Conservation (phyloP, 306 rosid species). For the Malus orientalis region DNA sequence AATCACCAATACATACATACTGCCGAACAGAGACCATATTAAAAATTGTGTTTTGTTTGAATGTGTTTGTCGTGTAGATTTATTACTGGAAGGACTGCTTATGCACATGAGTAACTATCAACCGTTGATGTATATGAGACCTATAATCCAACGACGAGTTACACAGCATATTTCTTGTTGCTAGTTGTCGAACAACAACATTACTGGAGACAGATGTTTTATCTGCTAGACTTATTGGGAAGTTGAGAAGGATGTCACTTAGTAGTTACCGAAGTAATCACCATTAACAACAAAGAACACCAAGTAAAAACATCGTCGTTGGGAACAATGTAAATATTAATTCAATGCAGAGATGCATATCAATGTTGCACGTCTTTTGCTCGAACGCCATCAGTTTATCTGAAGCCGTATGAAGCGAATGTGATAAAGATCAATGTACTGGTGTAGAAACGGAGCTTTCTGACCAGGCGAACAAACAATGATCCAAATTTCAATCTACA, state of each 20-base stretch:
- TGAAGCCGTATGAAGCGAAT: slow-evolving; percentile 2
- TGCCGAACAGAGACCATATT: too few relatives aligned
- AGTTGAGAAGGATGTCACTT: not conserved
- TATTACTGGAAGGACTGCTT: too few relatives aligned
- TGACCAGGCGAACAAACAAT: slow-evolving; percentile 10
- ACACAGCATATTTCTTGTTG: too few relatives aligned
- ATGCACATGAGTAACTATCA: too few relatives aligned
- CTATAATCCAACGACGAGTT: too few relatives aligned
- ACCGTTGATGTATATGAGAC: too few relatives aligned
- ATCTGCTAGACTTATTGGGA: too few relatives aligned
- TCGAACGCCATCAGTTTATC: not conserved
- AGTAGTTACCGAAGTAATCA: not conserved
- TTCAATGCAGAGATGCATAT: slow-evolving; percentile 10
- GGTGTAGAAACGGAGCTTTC: slow-evolving; percentile 2
- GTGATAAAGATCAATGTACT: not conserved
- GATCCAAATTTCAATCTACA: not conserved
- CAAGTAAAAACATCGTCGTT: not conserved
- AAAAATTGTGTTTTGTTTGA: too few relatives aligned
- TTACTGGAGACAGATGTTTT: too few relatives aligned
- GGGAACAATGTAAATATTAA: not conserved
- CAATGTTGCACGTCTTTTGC: slow-evolving; percentile 1
- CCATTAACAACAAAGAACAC: not conserved
- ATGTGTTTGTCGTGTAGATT: too few relatives aligned
- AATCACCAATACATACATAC: too few relatives aligned
- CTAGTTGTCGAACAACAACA: too few relatives aligned